Evolutionary conservation across 2,329 filamentous ascomycete genomes (phyloP).

Genomic region (Aspergillus transmontanensis): DNA sequence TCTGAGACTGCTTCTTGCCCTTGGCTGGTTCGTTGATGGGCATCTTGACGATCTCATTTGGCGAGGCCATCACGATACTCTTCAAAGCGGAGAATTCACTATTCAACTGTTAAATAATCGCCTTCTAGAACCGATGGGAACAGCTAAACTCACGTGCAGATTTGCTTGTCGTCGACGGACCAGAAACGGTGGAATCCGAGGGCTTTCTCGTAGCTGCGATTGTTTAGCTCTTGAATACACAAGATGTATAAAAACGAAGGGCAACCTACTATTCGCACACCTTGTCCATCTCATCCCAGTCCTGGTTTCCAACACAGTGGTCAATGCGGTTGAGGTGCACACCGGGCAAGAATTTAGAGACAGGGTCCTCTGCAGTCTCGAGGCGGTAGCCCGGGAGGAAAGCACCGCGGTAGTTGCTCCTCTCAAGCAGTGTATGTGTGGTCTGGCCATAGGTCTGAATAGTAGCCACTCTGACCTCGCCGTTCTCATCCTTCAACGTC

Average conservation of each 20-base stretch:
- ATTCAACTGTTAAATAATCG: conserved; percentile 5
- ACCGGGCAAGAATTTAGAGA: conserved; percentile 57
- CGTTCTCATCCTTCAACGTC: conserved; percentile 65
- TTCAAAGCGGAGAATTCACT: conserved; percentile 82
- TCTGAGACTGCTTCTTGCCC: conserved; percentile 89
- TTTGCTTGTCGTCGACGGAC: conserved; percentile 91
- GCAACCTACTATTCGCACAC: conserved; percentile 59
- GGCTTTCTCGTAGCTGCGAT: conserved; percentile 74
- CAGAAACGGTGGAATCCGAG: conserved; percentile 97
- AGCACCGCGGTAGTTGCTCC: conserved; percentile 67
- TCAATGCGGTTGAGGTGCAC: conserved; percentile 77
- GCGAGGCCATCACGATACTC: conserved; percentile 86
- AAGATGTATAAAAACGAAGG: background rate
- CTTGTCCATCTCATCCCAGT: conserved; percentile 83
- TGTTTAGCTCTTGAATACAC: background rate
- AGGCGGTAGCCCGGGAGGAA: conserved; percentile 84
- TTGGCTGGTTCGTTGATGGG: conserved; percentile 94
- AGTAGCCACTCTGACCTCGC: conserved; percentile 71
- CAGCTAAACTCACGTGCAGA: conserved; percentile 62
- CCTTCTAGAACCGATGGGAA: too few relatives aligned
- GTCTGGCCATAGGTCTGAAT: conserved; percentile 95
- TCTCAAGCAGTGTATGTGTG: conserved; percentile 85
- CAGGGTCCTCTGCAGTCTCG: conserved; percentile 51
- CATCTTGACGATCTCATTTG: conserved; percentile 90
- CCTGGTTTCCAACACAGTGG: conserved; percentile 96